These are phyloP conservation scores for Epithele typhae DNA, from an alignment of 768 basidiomycete genomes.

Conservation along the genomic window DNA sequence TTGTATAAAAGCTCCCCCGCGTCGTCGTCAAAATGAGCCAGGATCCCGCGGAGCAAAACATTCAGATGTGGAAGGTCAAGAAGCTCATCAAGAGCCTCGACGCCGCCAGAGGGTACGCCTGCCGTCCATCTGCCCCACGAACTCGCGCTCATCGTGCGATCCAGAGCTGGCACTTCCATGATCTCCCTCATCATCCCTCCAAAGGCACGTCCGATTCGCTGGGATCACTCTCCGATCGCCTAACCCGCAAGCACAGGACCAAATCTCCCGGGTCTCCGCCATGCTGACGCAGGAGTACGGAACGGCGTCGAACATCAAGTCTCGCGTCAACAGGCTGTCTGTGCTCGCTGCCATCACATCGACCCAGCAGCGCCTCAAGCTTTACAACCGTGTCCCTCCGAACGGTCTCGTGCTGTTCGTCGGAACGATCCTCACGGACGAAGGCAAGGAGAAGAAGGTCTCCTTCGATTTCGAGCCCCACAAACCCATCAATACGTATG, in stretches of 20 bases:
- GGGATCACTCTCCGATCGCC: slow-evolving; percentile 12
- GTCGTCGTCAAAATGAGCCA: slow-evolving; percentile 62
- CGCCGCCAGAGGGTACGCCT: slow-evolving; percentile 75
- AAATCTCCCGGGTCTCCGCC: slow-evolving; percentile 89
- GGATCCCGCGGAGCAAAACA: slow-evolving; percentile 89
- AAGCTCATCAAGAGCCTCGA: slow-evolving; percentile 99
- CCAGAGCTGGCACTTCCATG: slow-evolving; percentile 95
- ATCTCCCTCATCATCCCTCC: slow-evolving; percentile 97
- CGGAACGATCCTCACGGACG: slow-evolving; percentile 95
- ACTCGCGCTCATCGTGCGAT: slow-evolving; percentile 21
- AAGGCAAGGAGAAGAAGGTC: slow-evolving; percentile 99
- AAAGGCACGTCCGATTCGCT: slow-evolving; percentile 47
- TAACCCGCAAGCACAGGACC: slow-evolving; percentile 49
- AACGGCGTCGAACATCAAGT: slow-evolving; percentile 99
- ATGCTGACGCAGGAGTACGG: slow-evolving; percentile 99
- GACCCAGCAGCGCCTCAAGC: slow-evolving; percentile 94
- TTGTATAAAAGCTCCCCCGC: slow-evolving; percentile 7
- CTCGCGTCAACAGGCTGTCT: slow-evolving; percentile 95
- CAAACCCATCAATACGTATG: slow-evolving; percentile 97
- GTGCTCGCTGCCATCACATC: slow-evolving; percentile 97
- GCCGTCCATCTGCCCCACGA: not conserved
- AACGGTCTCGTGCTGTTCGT: slow-evolving; percentile 98
- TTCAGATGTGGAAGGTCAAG: slow-evolving; percentile 98
- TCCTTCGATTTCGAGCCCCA: slow-evolving; percentile 98
- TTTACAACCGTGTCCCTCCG: slow-evolving; percentile 94